Evolutionary conservation across 768 basidiomycete species (phyloP).

Genomic region (Leccinum ochraceum): DNA sequence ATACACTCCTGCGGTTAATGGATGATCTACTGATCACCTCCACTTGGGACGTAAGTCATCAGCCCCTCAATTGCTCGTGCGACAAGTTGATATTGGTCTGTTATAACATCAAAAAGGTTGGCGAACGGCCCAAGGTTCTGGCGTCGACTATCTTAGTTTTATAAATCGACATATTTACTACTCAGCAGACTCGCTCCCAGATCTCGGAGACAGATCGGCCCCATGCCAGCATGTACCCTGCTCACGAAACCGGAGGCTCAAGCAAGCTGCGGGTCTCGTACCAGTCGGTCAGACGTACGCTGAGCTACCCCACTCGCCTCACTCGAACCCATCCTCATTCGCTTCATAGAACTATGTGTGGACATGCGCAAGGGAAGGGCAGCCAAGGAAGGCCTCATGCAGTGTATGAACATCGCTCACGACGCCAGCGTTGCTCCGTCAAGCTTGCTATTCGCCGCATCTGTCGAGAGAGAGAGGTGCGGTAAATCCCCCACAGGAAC

Average conservation of each 20-base stretch:
- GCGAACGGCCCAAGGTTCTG: slow-evolving; percentile 94
- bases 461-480: too few species aligned
- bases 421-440: too few species aligned
- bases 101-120: slow-evolving; percentile 87
- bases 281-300: slow-evolving; percentile 90
- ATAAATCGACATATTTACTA: slow-evolving; percentile 69
- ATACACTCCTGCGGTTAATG: slow-evolving; percentile 86
- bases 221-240: too few species aligned
- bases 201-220: too few species aligned
- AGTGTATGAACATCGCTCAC: too few species aligned
- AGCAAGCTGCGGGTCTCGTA: slow-evolving; percentile 90
- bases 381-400: too few species aligned
- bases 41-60: slow-evolving; percentile 88
- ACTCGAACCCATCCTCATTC: too few species aligned
- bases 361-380: too few species aligned
- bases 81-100: not conserved
- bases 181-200: too few species aligned
- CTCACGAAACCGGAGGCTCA: slow-evolving; percentile 89
- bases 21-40: slow-evolving; percentile 92
- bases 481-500: not conserved
- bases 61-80: not conserved
- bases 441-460: too few species aligned
- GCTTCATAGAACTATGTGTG: too few species aligned
- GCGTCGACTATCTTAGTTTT: slow-evolving; percentile 97
- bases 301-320: too few species aligned